These are phyloP conservation scores for Clonostachys byssicola DNA, from an alignment of 2,329 filamentous ascomycete species.

Conservation along the genomic window DNA sequence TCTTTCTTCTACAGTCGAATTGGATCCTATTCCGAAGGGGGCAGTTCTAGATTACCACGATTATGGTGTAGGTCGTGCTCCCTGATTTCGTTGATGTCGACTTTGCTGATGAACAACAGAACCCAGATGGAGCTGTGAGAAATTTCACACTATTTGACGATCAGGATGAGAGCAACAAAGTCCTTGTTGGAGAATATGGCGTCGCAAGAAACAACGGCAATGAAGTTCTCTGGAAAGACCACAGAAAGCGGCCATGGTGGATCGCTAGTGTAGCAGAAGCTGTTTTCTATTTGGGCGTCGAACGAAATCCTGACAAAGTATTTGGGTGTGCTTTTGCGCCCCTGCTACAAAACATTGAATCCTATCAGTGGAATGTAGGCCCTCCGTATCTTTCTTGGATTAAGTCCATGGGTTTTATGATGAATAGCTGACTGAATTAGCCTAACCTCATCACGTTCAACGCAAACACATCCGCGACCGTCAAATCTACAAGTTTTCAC, in stretches of 20 bases:
- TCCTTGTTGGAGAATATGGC: slow-evolving; percentile 29
- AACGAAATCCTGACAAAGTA: slow-evolving; percentile 27
- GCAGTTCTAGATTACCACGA: slow-evolving; percentile 26
- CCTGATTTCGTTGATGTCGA: no score
- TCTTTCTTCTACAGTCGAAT: slow-evolving; percentile 27
- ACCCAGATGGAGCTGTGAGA: slow-evolving; percentile 20
- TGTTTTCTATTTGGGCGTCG: slow-evolving; percentile 47
- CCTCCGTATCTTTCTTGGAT: background rate
- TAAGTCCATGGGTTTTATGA: background rate
- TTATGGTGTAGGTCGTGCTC: slow-evolving; percentile 2
- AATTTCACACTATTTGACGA: slow-evolving; percentile 32
- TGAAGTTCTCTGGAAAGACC: background rate
- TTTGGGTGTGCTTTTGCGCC: background rate
- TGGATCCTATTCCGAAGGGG: slow-evolving; percentile 17
- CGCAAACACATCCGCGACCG: background rate
- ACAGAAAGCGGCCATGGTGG: background rate
- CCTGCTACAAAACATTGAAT: background rate
- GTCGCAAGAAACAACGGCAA: slow-evolving; percentile 23
- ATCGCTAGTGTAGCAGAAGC: slow-evolving; percentile 35
- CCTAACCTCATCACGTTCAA: background rate
- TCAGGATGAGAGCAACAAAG: slow-evolving; percentile 20
- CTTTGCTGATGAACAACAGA: no score
- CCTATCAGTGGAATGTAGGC: background rate
- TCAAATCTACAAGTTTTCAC: background rate
- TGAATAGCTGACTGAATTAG: background rate